Conservation (phyloP, 108 stramenopile genomes). For the Conticribra weissflogii region DNA sequence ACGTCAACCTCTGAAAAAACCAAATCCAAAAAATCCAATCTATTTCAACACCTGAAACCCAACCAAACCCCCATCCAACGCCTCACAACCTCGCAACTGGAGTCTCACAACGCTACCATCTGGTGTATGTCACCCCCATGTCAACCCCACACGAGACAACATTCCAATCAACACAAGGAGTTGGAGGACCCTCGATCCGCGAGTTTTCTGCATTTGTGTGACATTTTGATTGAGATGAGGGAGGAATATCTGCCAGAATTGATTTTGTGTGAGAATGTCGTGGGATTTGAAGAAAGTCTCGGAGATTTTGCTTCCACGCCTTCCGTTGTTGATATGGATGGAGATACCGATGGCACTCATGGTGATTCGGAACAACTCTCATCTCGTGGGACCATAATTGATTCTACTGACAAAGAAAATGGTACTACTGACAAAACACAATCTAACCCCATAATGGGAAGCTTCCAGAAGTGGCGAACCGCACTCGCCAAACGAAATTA, state of each 20-base stretch:
- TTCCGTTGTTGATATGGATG: background rate
- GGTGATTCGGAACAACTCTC: background rate
- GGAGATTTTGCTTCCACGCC: background rate
- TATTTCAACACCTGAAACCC: constrained; percentile 19
- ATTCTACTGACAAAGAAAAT: too few species aligned
- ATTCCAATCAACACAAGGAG: constrained; percentile 65
- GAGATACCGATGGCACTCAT: background rate
- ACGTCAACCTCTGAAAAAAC: constrained; percentile 5
- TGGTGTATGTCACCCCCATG: constrained; percentile 93
- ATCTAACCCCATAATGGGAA: constrained; percentile 15
- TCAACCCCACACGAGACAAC: constrained; percentile 86
- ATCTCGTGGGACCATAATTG: too few species aligned
- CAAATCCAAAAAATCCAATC: constrained; percentile 2
- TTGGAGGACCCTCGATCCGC: constrained; percentile 65
- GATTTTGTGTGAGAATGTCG: constrained; percentile 87
- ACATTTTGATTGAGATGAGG: constrained; percentile 50
- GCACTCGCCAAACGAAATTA: constrained; percentile 60
- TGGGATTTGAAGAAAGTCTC: constrained; percentile 75
- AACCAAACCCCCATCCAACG: constrained; percentile 62
- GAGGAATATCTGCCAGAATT: constrained; percentile 58
- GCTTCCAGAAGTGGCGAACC: constrained; percentile 57
- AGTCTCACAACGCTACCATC: constrained; percentile 61
- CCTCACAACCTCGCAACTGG: constrained; percentile 50
- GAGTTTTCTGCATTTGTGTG: constrained; percentile 71
- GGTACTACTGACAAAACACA: too few species aligned